These are phyloP conservation scores for Exophiala alcalophila DNA, from an alignment of 2,329 filamentous ascomycete species.

Conservation along the genomic window DNA sequence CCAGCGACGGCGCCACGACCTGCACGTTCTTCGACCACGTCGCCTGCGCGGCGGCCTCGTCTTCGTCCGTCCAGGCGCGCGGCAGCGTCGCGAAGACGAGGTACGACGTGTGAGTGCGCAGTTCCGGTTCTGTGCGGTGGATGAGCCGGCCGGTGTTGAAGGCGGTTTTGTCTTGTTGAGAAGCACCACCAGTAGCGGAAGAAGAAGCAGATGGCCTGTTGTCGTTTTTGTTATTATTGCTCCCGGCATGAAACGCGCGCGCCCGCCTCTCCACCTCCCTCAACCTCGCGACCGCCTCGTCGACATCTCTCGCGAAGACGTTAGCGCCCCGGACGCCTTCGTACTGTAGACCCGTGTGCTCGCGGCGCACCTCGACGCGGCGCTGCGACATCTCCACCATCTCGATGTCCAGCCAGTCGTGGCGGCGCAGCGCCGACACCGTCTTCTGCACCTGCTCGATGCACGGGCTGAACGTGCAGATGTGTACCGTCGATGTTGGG, in stretches of 20 bases:
- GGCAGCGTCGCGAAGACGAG: constrained; percentile 88
- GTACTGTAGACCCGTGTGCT: constrained; percentile 70
- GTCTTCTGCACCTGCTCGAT: constrained; percentile 94
- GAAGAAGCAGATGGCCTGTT: constrained; percentile 23
- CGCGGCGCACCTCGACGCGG: constrained; percentile 76
- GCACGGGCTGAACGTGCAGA: constrained; percentile 95
- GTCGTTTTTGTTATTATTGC: constrained; percentile 29
- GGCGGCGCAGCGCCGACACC: constrained; percentile 70
- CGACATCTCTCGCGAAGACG: constrained; percentile 67
- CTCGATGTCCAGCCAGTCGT: constrained; percentile 87
- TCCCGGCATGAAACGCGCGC: constrained; percentile 58
- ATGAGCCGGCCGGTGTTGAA: constrained; percentile 76
- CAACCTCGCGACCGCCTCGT: constrained; percentile 72
- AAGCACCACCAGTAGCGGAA: constrained; percentile 27
- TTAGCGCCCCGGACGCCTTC: constrained; percentile 67
- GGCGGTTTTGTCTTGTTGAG: constrained; percentile 45
- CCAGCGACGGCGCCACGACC: constrained; percentile 13
- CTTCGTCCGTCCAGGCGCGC: constrained; percentile 77
- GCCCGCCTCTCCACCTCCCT: constrained; percentile 69
- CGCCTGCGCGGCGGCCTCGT: constrained; percentile 66
- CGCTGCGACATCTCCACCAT: constrained; percentile 87
- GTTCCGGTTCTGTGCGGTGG: constrained; percentile 77
- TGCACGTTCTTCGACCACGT: constrained; percentile 49
- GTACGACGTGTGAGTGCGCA: constrained; percentile 97
- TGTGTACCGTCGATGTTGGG: constrained; percentile 66